phyloP scores from a whole-genome alignment of 805 yeast species.

The Sugiyamaella smithiae region DNA sequence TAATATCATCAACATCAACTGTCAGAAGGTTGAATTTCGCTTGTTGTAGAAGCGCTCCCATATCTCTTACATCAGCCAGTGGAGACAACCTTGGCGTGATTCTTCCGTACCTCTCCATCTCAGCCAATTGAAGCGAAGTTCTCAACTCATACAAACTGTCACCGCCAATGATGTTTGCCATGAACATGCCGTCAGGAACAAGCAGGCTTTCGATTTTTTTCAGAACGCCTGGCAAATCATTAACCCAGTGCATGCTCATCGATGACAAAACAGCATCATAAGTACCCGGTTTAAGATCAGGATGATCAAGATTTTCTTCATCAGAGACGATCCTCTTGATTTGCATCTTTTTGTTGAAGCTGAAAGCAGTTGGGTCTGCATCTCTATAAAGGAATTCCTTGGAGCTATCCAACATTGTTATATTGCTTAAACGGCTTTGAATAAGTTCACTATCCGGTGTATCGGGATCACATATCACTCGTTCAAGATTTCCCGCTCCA shows the following conservation, averaged over 20 bases:
- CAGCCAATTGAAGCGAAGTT: constrained; percentile 78
- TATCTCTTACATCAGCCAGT: constrained; percentile 71
- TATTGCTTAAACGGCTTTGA: constrained; percentile 47
- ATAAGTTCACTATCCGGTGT: constrained; percentile 54
- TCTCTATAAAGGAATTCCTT: constrained; percentile 53
- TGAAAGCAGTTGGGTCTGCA: constrained; percentile 33
- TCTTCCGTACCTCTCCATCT: constrained; percentile 74
- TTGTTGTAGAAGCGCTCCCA: constrained; percentile 66
- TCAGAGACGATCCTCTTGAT: constrained; percentile 57
- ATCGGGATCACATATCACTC: constrained; percentile 39
- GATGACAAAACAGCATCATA: constrained; percentile 75
- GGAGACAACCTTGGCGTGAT: constrained; percentile 81
- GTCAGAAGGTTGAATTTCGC: constrained; percentile 81
- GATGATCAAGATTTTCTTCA: constrained; percentile 58
- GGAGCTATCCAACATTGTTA: constrained; percentile 69
- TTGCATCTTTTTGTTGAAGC: constrained; percentile 44
- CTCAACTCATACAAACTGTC: constrained; percentile 82
- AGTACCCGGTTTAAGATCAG: constrained; percentile 38
- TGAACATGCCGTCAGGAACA: constrained; percentile 76
- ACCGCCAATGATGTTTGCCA: constrained; percentile 80
- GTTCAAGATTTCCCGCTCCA: constrained; percentile 62
- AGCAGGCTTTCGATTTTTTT: constrained; percentile 54
- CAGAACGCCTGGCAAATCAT: constrained; percentile 70
- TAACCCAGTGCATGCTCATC: constrained; percentile 78
- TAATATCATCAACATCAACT: constrained; percentile 77